A percentile compares a stretch with the other conserved stretches of the same genome.
Evolutionary conservation across 352 stramenopile genomes (phyloP).

Genomic region (Globisporangium nunn): DNA sequence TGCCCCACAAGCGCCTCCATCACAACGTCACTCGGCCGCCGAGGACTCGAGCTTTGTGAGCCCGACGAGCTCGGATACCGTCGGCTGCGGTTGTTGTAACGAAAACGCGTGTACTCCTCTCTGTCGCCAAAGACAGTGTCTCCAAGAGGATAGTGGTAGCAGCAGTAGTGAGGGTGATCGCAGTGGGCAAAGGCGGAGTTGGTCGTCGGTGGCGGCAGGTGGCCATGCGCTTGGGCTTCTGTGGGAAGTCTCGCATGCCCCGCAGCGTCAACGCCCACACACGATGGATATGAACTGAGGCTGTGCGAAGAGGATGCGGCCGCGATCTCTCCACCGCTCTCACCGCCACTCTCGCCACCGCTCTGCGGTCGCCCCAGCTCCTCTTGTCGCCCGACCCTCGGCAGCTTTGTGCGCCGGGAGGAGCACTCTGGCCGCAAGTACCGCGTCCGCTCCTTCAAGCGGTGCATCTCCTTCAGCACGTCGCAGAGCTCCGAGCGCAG

Average conservation of each 20-base stretch:
- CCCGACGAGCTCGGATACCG: neutral
- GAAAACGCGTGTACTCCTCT: neutral
- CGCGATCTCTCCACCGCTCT: neutral
- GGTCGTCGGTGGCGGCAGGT: neutral
- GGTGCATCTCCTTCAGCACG: conserved; percentile 58
- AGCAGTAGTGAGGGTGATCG: neutral
- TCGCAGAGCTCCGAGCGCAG: conserved; percentile 58
- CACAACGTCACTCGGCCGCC: conserved; percentile 22
- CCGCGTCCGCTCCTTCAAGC: conserved; percentile 63
- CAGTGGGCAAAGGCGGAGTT: neutral
- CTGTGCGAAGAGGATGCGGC: neutral
- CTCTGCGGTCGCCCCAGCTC: neutral
- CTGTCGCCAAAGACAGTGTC: neutral
- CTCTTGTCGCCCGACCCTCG: neutral
- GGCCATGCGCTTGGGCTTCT: neutral
- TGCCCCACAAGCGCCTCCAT: conserved; percentile 17
- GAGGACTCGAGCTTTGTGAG: conserved; percentile 21
- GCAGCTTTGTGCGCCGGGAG: neutral
- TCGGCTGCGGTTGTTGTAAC: neutral
- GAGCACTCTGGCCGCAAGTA: conserved; percentile 36
- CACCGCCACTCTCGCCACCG: too few species aligned
- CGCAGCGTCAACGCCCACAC: neutral
- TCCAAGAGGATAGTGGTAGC: conserved; percentile 5
- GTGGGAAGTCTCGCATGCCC: neutral
- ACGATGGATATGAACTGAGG: conserved; percentile 1